These are phyloP conservation scores for Sporothrix globosa DNA, from an alignment of 2,329 filamentous ascomycete species.

Conservation along the genomic window DNA sequence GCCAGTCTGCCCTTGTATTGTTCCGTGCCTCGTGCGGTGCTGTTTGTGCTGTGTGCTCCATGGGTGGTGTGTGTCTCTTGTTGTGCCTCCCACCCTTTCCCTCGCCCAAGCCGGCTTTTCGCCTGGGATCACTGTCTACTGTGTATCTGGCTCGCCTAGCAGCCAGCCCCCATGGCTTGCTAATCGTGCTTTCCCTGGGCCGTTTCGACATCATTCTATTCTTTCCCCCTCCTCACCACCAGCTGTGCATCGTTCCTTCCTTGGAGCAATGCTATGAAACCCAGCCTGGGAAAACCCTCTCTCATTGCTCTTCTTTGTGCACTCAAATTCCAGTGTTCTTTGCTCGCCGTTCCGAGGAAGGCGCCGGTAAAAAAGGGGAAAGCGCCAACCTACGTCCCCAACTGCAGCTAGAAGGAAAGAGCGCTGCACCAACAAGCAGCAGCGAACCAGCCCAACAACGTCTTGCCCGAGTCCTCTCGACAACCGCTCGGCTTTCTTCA, in stretches of 20 bases:
- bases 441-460: conserved; percentile 19
- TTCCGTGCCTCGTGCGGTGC: conserved; percentile 2
- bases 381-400: background rate
- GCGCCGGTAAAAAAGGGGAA: conserved; percentile 24
- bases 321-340: conserved; percentile 4
- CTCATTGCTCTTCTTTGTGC: background rate
- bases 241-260: conserved; percentile 19
- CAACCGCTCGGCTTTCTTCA: conserved; percentile 15
- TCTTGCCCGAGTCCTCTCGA: conserved; percentile 26
- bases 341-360: conserved; percentile 17
- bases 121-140: conserved; percentile 3
- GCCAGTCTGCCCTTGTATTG: background rate
- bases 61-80: conserved; percentile 18
- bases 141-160: background rate
- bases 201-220: conserved; percentile 18
- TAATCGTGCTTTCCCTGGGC: conserved; percentile 17
- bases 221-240: background rate
- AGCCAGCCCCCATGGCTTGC: conserved; percentile 15
- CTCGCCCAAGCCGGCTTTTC: conserved; percentile 15
- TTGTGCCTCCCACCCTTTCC: conserved; percentile 28
- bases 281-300: background rate
- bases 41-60: conserved; percentile 24
- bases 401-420: conserved; percentile 22
- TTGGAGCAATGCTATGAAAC: background rate
- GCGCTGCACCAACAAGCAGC: conserved; percentile 13